Base-by-base conservation (phyloP, 169 alveolate species). In the Cryptosporidium tyzzeri region DNA sequence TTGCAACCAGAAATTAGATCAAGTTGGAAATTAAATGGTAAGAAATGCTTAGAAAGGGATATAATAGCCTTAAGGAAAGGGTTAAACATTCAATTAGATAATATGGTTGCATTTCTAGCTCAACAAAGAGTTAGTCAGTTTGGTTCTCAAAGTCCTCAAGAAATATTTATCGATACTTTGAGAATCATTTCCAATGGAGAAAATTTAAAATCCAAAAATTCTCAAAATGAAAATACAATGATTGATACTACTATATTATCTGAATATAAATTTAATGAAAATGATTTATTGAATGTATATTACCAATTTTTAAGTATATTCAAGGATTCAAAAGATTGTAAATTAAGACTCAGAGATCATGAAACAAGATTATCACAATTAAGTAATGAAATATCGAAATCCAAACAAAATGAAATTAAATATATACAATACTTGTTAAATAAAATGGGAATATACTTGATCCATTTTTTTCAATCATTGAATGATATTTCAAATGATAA, bases 91-190 rank as follows among this genome's bases (percentile, higher is more conserved):
- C 89, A 80, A 39, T 48, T 80, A 33, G 89, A 80, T 37, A 80
- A 80, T 80, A 80, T 80, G 89, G 33, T 80, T 12, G 55, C 89
- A 62, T 80, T 80, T 65, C 41, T 80, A 61, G 89, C 89, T 61
- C 89, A 80, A 37, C 89, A 80, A 23, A 80, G 80, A 62, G 89
- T 80, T 12, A 80, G 89, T 31, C 67, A 80, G 23, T 80, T 80
- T 80, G 80, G 69, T n/a, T 45, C 89, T 35, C 89, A 80, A 39
- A 62, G 70, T 39, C 67, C 80, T 23, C 62, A 80, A 16, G 65
- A 80, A 14, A 80, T 80, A 44, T 80, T 80, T 39, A 59, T 62
- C 5, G 89, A 80, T 59, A 80, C 80, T 18, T 45, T 80, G 21
- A 55, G 74, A 80, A 65, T 50, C 39, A 44, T 80, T 23, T 80